Conservation (phyloP, 73 alveolate species). For the Paramecium pentaurelia region DNA sequence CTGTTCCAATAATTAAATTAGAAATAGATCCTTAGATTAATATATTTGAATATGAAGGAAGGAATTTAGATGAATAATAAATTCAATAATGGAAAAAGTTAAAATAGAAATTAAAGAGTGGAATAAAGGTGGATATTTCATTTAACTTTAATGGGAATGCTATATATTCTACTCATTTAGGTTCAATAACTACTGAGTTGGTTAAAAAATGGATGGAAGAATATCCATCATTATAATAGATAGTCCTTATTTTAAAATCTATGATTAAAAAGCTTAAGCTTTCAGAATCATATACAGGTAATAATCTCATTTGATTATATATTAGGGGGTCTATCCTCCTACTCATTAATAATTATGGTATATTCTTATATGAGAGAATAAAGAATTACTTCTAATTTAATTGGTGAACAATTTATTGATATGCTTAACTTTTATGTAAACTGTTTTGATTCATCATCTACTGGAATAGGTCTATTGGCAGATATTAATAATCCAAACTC, state of each 20-base stretch:
- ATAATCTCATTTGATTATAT: neutral
- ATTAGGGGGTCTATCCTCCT: constrained; percentile 8
- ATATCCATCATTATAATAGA: neutral
- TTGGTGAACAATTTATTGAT: neutral
- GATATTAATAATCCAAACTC: neutral
- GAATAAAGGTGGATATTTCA: constrained; percentile 15
- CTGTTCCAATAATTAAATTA: constrained; percentile 23
- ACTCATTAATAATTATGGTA: constrained; percentile 22
- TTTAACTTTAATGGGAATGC: constrained; percentile 14
- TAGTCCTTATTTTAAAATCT: neutral
- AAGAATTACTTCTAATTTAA: neutral
- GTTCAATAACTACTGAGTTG: neutral
- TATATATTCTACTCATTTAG: neutral
- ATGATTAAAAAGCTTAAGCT: neutral
- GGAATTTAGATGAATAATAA: neutral
- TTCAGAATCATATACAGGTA: constrained; percentile 35
- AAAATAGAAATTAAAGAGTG: neutral
- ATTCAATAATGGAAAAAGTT: neutral
- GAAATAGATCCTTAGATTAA: constrained; percentile 4
- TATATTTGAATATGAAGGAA: neutral
- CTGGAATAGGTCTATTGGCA: constrained; percentile 13
- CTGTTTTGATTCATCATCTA: neutral
- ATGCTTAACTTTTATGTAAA: neutral
- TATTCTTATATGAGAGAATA: neutral
- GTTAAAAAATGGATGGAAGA: constrained; percentile 14